Evolutionary conservation across 2,329 filamentous ascomycete genomes (phyloP).

Genomic region (Lecanicillium sp.): DNA sequence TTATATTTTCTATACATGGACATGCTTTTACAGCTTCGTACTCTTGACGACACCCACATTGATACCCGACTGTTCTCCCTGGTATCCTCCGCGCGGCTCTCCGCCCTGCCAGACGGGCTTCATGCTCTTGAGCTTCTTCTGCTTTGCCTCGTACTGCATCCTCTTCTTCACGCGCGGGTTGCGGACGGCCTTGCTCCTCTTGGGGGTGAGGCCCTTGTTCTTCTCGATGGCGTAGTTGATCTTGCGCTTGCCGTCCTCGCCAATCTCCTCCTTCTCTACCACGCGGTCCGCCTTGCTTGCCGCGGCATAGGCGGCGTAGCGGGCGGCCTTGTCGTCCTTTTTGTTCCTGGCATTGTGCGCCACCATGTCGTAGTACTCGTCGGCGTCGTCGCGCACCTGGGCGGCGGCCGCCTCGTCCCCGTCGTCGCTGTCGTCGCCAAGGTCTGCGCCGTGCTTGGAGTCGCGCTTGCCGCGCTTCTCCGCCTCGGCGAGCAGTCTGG

Average conservation of each 20-base stretch:
- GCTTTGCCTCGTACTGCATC: constrained; percentile 91
- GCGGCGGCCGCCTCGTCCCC: constrained; percentile 50
- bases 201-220: constrained; percentile 90
- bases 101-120: constrained; percentile 81
- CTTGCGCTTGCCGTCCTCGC: constrained; percentile 79
- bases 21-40: constrained; percentile 63
- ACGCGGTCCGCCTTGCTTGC: constrained; percentile 58
- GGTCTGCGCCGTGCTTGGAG: constrained; percentile 54
- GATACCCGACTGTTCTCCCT: constrained; percentile 89
- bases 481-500: constrained; percentile 80
- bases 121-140: constrained; percentile 91
- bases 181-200: constrained; percentile 85
- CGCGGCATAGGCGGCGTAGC: constrained; percentile 45
- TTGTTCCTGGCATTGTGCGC: constrained; percentile 62
- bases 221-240: constrained; percentile 93
- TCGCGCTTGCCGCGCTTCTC: constrained; percentile 69
- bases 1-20: neutral
- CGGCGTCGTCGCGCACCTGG: constrained; percentile 49
- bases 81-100: constrained; percentile 77
- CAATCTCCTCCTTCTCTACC: constrained; percentile 60
- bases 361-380: constrained; percentile 88
- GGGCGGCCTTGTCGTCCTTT: constrained; percentile 61
- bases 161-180: constrained; percentile 98
- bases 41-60: constrained; percentile 91
- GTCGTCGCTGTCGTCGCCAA: constrained; percentile 62